Evolutionary conservation across 371 early-diverging fungal genomes (phyloP), one percentile per base, ranked within the genome.

Genomic region (Mucor velutinosus): DNA sequence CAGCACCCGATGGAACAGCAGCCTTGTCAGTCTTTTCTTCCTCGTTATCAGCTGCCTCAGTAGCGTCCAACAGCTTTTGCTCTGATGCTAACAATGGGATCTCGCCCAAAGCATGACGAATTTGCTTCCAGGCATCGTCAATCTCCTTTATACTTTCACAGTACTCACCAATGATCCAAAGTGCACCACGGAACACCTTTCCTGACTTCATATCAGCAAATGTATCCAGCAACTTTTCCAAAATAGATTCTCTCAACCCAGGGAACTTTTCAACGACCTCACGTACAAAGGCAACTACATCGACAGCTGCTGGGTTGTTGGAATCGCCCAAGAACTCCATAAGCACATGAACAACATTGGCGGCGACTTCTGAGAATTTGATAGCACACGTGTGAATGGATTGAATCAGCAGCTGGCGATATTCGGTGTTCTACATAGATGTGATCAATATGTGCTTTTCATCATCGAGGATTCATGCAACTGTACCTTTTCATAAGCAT

Each of bases 161-260:
- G 76, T 96, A 97, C 82, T 97, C 97, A 60, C 97, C 96, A 66
- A 99, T 86, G 69, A 99, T 95, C 95, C 97, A 97, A 62, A 99
- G 89, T 17, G 96, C 98, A 35, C 97, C 96, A 65, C 99, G 92
- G 78, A 98, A 90, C 7, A 98, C 98, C 76, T 97, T 92, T 68
- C 97, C 95, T 4, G 94, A 92, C 77, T 94, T 95, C 83, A 99
- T 92, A 55, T 96, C 95, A 51, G 76, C 75, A 75, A 98, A 95
- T 12, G 92, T 87, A 57, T 91, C 89, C 53, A 95, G 79, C 30
- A 99, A 83, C 55, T 89, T 88, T 49, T 87, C 86, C 63, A 95
- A 74, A 61, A 98, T 96, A 8, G 86, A 86, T 4, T 85, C 74
- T 58, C 99, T 92, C 67, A 97, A 80, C 17, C 84, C 86, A 4